A percentile compares a stretch with the other conserved stretches of the same genome.
Conservation (phyloP, 163 green algal genomes). For the Chlorella variabilis region DNA sequence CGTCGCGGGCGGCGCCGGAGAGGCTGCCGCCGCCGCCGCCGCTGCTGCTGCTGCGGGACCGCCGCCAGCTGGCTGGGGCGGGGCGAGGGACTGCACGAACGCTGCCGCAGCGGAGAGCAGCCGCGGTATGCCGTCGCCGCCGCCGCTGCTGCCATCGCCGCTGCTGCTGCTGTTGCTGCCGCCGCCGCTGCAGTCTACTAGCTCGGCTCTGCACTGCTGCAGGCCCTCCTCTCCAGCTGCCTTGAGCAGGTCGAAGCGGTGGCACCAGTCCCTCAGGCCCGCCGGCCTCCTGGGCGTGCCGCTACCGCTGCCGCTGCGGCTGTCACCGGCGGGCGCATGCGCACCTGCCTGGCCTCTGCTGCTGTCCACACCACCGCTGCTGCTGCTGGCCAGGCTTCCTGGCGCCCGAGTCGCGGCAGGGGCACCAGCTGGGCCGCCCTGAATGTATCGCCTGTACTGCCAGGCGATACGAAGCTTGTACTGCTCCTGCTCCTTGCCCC, state of each 20-base stretch:
- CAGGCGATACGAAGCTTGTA: slow-evolving; percentile 83
- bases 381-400: neutral
- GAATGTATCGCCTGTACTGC: slow-evolving; percentile 89
- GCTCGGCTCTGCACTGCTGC: slow-evolving; percentile 1
- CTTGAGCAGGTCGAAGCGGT: slow-evolving; percentile 73
- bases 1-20: no score
- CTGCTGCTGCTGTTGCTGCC: neutral
- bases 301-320: slow-evolving; percentile 15
- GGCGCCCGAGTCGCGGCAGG: neutral
- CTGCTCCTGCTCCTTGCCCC: slow-evolving; percentile 36
- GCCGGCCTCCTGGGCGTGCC: slow-evolving; percentile 24
- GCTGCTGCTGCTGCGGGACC: neutral
- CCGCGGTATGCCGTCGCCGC: neutral
- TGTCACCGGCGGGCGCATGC: neutral
- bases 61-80: neutral
- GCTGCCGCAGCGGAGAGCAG: neutral
- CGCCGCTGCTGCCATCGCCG: neutral
- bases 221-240: slow-evolving; percentile 46
- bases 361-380: neutral
- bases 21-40: neutral
- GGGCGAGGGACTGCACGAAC: slow-evolving; percentile 11
- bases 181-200: slow-evolving; percentile 9
- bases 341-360: neutral
- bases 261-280: slow-evolving; percentile 75
- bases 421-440: slow-evolving; percentile 5